phyloP scores from a whole-genome alignment of 1,139 yeast genomes.

The Williopsis jadinii region DNA sequence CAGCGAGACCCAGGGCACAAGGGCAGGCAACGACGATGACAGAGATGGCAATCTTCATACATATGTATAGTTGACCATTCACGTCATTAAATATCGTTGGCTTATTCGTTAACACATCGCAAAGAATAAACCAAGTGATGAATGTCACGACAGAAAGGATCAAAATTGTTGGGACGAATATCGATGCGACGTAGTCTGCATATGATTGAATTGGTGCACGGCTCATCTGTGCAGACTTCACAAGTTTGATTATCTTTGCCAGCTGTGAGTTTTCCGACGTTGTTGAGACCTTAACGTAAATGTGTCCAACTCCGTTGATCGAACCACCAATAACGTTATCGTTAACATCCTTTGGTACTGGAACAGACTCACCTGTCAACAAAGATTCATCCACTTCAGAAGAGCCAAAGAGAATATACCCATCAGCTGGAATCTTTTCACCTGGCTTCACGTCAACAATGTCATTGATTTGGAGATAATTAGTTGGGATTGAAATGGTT shows the following conservation, averaged over 20 bases:
- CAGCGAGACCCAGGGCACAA: conserved; percentile 93
- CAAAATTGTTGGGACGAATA: conserved; percentile 77
- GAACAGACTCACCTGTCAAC: conserved; percentile 83
- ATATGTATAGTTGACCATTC: conserved; percentile 57
- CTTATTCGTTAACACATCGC: conserved; percentile 32
- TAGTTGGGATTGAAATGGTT: conserved; percentile 46
- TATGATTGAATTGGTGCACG: conserved; percentile 88
- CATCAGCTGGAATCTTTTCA: conserved; percentile 88
- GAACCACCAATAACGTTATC: conserved; percentile 83
- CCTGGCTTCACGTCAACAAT: conserved; percentile 80
- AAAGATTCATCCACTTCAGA: conserved; percentile 85
- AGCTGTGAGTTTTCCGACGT: conserved; percentile 83
- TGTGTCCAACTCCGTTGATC: conserved; percentile 69
- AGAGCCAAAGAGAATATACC: conserved; percentile 65
- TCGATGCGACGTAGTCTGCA: conserved; percentile 80
- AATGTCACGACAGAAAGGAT: conserved; percentile 59
- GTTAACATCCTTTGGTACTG: conserved; percentile 56
- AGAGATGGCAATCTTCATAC: conserved; percentile 80
- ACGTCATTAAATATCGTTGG: conserved; percentile 53
- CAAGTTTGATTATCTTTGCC: conserved; percentile 78
- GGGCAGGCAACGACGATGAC: conserved; percentile 98
- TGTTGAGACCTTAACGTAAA: conserved; percentile 60
- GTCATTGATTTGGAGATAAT: conserved; percentile 71
- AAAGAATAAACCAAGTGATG: conserved; percentile 51
- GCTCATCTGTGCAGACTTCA: conserved; percentile 81